phyloP scores from a whole-genome alignment of 352 stramenopile species.

The Pseudoperonospora humuli region DNA sequence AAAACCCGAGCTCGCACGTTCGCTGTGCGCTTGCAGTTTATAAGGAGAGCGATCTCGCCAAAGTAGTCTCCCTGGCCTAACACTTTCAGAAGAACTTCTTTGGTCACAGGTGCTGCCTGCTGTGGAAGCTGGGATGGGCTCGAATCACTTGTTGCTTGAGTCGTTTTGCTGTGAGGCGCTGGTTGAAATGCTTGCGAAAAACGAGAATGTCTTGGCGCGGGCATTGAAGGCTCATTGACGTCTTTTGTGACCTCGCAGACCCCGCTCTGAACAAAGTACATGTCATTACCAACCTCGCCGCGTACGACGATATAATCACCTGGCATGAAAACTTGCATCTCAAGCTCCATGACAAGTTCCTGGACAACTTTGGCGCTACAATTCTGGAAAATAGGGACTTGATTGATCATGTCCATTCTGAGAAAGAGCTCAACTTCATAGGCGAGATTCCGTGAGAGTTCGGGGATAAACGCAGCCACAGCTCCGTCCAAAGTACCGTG shows the following conservation, averaged over 20 bases:
- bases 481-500: constrained; percentile 73
- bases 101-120: neutral
- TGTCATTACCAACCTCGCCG: constrained; percentile 77
- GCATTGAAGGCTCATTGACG: constrained; percentile 9
- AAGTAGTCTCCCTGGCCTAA: constrained; percentile 77
- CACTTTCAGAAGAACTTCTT: constrained; percentile 58
- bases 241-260: constrained; percentile 79
- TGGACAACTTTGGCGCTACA: constrained; percentile 79
- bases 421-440: constrained; percentile 81
- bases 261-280: constrained; percentile 84
- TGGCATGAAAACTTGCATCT: constrained; percentile 79
- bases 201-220: constrained; percentile 2
- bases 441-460: constrained; percentile 70
- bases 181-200: constrained; percentile 14
- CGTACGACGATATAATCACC: constrained; percentile 79
- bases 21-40: constrained; percentile 80
- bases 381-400: constrained; percentile 72
- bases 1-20: constrained; percentile 69
- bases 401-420: constrained; percentile 85
- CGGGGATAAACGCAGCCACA: constrained; percentile 67
- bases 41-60: constrained; percentile 69
- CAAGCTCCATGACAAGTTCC: constrained; percentile 75
- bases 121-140: constrained; percentile 5
- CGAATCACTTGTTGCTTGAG: constrained; percentile 3
- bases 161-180: neutral